A percentile compares a stretch with the other conserved stretches of the same genome.
phyloP scores from a whole-genome alignment of 2,329 filamentous ascomycete species.

The Nemania serpens region DNA sequence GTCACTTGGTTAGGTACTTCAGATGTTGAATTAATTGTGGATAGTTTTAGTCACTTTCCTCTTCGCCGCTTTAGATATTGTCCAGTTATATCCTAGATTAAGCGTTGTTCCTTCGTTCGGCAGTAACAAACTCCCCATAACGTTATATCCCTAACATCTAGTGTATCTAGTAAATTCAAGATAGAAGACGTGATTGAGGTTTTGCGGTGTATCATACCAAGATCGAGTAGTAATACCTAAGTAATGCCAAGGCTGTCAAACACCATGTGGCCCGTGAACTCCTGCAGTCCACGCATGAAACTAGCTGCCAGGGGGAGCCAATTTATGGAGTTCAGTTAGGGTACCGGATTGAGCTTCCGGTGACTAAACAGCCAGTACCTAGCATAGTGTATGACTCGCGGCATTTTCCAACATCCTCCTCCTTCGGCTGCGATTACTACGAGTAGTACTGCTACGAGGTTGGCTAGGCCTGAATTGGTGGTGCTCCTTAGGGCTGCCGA shows the following conservation, averaged over 20 bases:
- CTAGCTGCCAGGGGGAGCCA: conserved; percentile 13
- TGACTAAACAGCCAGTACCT: neutral
- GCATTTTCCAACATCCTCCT: conserved; percentile 12
- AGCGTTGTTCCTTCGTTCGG: too few relatives aligned
- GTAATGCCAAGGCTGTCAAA: neutral
- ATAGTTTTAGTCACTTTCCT: too few relatives aligned
- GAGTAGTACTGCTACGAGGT: neutral
- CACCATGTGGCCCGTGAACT: neutral
- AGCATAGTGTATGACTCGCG: conserved; percentile 13
- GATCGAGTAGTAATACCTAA: too few relatives aligned
- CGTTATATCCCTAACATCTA: too few relatives aligned
- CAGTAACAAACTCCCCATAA: too few relatives aligned
- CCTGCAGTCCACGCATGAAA: conserved; percentile 8
- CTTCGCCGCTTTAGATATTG: too few relatives aligned
- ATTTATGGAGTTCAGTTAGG: neutral
- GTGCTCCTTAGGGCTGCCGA: too few relatives aligned
- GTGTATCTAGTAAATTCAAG: too few relatives aligned
- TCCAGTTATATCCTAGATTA: too few relatives aligned
- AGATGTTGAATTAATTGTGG: too few relatives aligned
- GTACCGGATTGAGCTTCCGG: conserved; percentile 19
- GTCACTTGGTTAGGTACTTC: too few relatives aligned
- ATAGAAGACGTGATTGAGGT: neutral
- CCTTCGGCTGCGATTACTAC: conserved; percentile 15
- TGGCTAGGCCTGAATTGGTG: too few relatives aligned
- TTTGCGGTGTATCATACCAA: neutral